Evolutionary conservation across 768 basidiomycete species (phyloP).

Genomic region (Calocera cornea): DNA sequence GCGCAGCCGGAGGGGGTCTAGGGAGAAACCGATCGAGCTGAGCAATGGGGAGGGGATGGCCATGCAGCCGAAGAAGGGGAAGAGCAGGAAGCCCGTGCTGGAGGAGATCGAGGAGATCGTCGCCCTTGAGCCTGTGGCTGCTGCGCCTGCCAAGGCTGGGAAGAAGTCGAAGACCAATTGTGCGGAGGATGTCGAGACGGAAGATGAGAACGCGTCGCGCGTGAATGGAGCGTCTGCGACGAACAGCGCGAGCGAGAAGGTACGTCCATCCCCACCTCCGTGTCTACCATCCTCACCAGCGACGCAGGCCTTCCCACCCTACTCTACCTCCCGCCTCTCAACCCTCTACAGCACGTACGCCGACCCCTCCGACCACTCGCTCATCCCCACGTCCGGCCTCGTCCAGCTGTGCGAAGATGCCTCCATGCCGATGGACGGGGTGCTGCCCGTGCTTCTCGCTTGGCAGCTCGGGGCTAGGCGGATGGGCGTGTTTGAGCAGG

Average conservation of each 20-base stretch:
- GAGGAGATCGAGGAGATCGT: too few relatives aligned
- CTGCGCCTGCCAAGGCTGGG: too few relatives aligned
- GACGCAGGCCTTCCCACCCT: slow-evolving; percentile 24
- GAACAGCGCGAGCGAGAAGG: too few relatives aligned
- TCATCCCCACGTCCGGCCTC: slow-evolving; percentile 62
- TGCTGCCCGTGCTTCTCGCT: slow-evolving; percentile 54
- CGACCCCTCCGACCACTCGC: slow-evolving; percentile 28
- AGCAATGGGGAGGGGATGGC: neutral
- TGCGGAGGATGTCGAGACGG: neutral
- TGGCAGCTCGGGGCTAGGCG: slow-evolving; percentile 62
- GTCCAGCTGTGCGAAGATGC: slow-evolving; percentile 56
- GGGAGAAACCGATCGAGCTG: neutral
- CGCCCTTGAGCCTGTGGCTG: too few relatives aligned
- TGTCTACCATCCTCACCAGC: too few relatives aligned
- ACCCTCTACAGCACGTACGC: slow-evolving; percentile 50
- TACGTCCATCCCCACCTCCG: too few relatives aligned
- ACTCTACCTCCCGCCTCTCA: slow-evolving; percentile 37
- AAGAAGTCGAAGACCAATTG: too few relatives aligned
- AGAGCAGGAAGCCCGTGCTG: neutral
- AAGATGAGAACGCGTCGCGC: too few relatives aligned
- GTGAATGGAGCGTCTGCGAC: too few relatives aligned
- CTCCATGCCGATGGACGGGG: slow-evolving; percentile 58
- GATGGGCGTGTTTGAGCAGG: slow-evolving; percentile 55
- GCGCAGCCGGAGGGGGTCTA: too few relatives aligned
- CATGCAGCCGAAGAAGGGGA: neutral